Percentiles rank a stretch among this genome's conserved stretches.
These are phyloP conservation scores for Sequoiadendron giganteum DNA, from an alignment of 75 land plant species.

Conservation along the genomic window DNA sequence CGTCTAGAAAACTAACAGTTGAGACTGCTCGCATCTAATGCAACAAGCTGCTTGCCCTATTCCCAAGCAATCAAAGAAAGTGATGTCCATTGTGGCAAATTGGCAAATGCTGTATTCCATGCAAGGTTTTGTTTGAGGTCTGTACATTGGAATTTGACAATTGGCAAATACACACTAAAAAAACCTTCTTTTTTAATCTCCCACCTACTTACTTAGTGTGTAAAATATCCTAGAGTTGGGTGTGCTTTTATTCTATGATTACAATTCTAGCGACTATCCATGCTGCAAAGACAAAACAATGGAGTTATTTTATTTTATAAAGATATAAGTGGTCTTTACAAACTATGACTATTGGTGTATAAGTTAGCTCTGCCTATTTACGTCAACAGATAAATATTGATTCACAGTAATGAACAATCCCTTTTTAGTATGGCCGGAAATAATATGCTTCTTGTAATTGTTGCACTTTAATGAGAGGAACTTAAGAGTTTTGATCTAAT, in stretches of 20 bases:
- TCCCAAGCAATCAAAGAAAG: neutral
- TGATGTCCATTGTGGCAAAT: neutral
- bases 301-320: neutral
- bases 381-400: neutral
- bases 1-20: neutral
- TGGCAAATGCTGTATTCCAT: too few species aligned
- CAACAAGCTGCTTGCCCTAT: neutral
- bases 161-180: too few species aligned
- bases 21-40: neutral
- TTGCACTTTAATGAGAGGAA: neutral
- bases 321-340: neutral
- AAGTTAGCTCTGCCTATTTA: neutral
- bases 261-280: too few species aligned
- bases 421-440: neutral
- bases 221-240: too few species aligned
- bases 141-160: too few species aligned
- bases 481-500: neutral
- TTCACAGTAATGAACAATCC: neutral
- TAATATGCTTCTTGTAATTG: neutral
- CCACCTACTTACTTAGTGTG: neutral
- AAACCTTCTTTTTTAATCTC: too few species aligned
- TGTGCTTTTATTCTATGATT: too few species aligned
- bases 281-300: too few species aligned
- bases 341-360: neutral
- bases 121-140: too few species aligned